Percentiles rank a stretch among this genome's conserved stretches.
Evolutionary conservation across 305 asterid species (phyloP).

Genomic region (Fraxinus nigra): DNA sequence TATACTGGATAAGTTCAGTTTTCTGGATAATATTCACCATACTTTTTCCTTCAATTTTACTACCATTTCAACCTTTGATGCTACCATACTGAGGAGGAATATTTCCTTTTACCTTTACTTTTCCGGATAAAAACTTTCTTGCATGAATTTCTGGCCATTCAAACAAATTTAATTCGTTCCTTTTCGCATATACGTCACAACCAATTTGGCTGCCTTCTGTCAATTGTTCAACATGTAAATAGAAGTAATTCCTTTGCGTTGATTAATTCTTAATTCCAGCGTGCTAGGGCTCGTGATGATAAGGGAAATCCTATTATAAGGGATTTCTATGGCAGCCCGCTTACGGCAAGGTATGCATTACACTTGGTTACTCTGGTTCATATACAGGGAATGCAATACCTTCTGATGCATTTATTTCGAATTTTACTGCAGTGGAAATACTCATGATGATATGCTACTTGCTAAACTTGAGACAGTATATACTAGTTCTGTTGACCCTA

Average conservation of each 20-base stretch:
- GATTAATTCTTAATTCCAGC: conserved; percentile 39
- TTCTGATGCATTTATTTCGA: conserved; percentile 1
- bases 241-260: conserved; percentile 15
- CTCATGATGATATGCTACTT: conserved; percentile 78
- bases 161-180: not conserved
- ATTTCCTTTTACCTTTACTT: not conserved
- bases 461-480: conserved; percentile 90
- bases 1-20: not conserved
- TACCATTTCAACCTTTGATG: not conserved
- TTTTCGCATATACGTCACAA: not conserved
- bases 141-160: not conserved
- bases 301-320: conserved; percentile 76
- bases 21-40: not conserved
- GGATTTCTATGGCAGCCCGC: conserved; percentile 90
- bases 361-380: conserved; percentile 7
- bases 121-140: not conserved
- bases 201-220: not conserved
- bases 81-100: not conserved
- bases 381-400: conserved; percentile 11
- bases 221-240: not conserved
- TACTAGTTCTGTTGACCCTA: conserved; percentile 77
- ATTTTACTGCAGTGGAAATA: conserved; percentile 73
- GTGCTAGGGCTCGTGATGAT: conserved; percentile 85
- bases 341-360: conserved; percentile 75
- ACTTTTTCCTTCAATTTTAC: not conserved